Percentiles rank a stretch among this genome's conserved stretches.
Conservation (phyloP, 257 asterid genomes). For the Euphrasia confusa region DNA sequence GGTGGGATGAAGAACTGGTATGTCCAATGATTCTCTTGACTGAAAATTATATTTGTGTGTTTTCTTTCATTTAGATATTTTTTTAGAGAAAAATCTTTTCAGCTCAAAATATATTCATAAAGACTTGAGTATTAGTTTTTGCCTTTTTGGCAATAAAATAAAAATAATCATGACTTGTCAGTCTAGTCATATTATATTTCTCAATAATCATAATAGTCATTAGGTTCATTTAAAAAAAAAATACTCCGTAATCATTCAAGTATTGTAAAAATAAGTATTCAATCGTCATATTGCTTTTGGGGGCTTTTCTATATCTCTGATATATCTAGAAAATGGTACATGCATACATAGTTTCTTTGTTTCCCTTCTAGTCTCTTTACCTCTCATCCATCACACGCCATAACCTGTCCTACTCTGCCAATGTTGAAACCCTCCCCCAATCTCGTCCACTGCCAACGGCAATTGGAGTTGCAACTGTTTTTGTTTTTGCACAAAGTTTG, state of each 20-base stretch:
- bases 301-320: too few relatives aligned
- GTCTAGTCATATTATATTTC: not conserved
- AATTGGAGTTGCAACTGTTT: conserved; percentile 1
- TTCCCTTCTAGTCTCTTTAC: too few relatives aligned
- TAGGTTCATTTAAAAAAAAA: not conserved
- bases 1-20: conserved; percentile 99
- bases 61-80: not conserved
- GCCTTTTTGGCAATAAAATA: not conserved
- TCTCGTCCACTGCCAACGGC: too few relatives aligned
- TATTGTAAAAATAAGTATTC: not conserved
- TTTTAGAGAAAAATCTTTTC: too few relatives aligned
- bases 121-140: not conserved
- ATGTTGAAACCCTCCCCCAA: too few relatives aligned
- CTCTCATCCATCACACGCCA: too few relatives aligned
- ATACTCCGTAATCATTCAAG: not conserved
- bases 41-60: conserved; percentile 7
- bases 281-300: not conserved
- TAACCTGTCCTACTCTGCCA: too few relatives aligned
- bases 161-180: not conserved
- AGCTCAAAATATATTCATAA: conserved; percentile 2
- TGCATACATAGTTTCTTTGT: too few relatives aligned
- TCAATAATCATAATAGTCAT: not conserved
- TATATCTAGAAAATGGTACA: too few relatives aligned
- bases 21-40: conserved; percentile 15
- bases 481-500: not conserved